Evolutionary conservation across 2,329 filamentous ascomycete genomes (phyloP).

Genomic region (Botrytis byssoidea): DNA sequence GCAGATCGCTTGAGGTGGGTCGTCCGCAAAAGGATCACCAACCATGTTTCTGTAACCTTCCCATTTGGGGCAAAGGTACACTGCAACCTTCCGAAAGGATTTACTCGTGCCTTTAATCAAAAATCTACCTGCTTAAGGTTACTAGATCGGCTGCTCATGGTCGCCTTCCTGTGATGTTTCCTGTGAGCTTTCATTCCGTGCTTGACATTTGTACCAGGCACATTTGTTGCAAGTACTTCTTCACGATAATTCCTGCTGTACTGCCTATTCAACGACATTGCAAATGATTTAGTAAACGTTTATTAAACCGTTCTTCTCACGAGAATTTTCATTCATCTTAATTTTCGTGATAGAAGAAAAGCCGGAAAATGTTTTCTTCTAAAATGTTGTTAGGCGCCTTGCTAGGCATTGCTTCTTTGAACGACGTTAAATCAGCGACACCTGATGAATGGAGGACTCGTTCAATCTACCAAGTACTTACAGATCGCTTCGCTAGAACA

Average conservation of each 20-base stretch:
- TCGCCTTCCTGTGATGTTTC: background rate
- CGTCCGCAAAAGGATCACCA: background rate
- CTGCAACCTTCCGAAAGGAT: background rate
- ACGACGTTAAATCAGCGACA: background rate
- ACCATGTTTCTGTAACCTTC: background rate
- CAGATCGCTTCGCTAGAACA: conserved; percentile 44
- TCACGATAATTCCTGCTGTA: background rate
- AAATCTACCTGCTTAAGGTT: background rate
- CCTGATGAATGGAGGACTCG: conserved; percentile 10
- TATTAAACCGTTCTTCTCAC: too few species aligned
- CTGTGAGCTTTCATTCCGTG: background rate
- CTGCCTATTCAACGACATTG: too few species aligned
- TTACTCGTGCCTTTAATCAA: background rate
- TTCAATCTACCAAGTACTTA: conserved; percentile 21
- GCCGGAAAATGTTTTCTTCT: background rate
- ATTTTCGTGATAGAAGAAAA: background rate
- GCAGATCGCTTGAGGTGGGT: background rate
- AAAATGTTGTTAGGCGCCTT: background rate
- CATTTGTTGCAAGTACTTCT: background rate
- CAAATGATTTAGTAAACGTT: background rate
- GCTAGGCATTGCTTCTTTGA: background rate
- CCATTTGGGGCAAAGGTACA: background rate
- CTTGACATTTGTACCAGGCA: background rate
- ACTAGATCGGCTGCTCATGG: background rate
- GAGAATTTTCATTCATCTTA: background rate